Conservation (phyloP, 1,284 basidiomycete species). For the Cryptococcus deneoformans region DNA sequence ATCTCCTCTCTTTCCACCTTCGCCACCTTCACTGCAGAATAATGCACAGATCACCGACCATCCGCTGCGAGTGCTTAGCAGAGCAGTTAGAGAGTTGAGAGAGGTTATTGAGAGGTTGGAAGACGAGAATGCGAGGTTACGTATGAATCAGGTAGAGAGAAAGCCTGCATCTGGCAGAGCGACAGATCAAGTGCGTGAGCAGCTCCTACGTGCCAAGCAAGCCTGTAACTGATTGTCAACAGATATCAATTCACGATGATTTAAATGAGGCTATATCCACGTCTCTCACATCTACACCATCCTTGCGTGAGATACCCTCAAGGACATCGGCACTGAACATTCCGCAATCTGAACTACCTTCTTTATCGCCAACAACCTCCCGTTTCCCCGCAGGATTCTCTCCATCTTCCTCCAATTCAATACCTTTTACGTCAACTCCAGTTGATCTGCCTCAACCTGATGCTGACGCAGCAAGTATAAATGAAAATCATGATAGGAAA, state of each 20-base stretch:
- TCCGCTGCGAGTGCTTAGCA: conserved; percentile 32
- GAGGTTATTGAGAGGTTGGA: conserved; percentile 31
- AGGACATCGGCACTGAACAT: not conserved
- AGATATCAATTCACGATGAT: conserved; percentile 35
- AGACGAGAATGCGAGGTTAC: conserved; percentile 32
- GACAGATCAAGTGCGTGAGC: conserved; percentile 24
- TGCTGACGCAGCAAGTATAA: not conserved
- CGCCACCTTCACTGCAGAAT: conserved; percentile 23
- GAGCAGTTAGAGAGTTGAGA: conserved; percentile 37
- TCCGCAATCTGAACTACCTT: not conserved
- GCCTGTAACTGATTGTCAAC: not conserved
- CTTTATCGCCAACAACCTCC: not conserved
- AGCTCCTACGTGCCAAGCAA: not conserved
- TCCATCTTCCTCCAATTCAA: conserved; percentile 8
- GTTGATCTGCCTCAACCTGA: conserved; percentile 13
- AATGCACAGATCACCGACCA: conserved; percentile 18
- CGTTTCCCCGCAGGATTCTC: conserved; percentile 8
- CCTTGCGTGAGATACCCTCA: not conserved
- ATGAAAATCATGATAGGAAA: not conserved
- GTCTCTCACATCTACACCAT: conserved; percentile 23
- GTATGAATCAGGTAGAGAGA: conserved; percentile 2
- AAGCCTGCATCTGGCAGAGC: not conserved
- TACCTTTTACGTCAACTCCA: conserved; percentile 14
- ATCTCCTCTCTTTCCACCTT: conserved; percentile 39
- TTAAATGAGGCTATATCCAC: conserved; percentile 38